These are phyloP conservation scores for Tubosaeta sp. DNA, from an alignment of 768 basidiomycete species.

Conservation along the genomic window DNA sequence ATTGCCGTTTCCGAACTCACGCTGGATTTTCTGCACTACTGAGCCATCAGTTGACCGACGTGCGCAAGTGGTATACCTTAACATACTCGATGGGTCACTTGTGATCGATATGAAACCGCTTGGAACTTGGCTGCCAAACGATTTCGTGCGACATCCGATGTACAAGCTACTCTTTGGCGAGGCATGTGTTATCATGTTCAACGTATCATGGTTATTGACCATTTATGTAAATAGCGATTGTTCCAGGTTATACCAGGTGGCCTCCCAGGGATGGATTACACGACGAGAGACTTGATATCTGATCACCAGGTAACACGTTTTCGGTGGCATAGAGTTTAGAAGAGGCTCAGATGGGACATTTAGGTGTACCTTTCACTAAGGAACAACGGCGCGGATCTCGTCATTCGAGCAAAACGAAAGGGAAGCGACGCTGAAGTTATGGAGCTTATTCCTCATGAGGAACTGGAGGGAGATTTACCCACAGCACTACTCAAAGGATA, in stretches of 20 bases:
- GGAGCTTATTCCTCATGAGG: constrained; percentile 24
- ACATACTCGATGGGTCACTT: constrained; percentile 33
- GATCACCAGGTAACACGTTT: constrained; percentile 14
- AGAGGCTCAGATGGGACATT: background rate
- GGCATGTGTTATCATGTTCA: constrained; percentile 1
- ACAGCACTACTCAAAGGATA: constrained; percentile 16
- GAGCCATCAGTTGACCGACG: constrained; percentile 1
- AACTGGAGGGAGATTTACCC: constrained; percentile 25
- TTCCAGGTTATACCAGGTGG: constrained; percentile 16
- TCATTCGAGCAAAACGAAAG: constrained; percentile 12
- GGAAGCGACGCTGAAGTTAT: background rate
- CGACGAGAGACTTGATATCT: constrained; percentile 16
- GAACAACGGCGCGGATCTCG: background rate
- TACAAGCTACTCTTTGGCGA: constrained; percentile 18
- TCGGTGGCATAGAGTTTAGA: no score
- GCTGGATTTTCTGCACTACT: constrained; percentile 30
- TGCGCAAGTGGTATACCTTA: constrained; percentile 34
- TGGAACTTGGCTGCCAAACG: constrained; percentile 10
- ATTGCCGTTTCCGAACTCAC: constrained; percentile 17
- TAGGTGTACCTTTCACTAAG: constrained; percentile 15
- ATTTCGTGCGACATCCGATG: constrained; percentile 6
- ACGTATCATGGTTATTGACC: constrained; percentile 2
- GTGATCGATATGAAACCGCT: constrained; percentile 22
- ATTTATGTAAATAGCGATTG: constrained; percentile 4
- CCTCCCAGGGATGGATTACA: constrained; percentile 22